Evolutionary conservation across 495 filamentous ascomycete species (phyloP).

Genomic region (Aspergillus conjunctus): DNA sequence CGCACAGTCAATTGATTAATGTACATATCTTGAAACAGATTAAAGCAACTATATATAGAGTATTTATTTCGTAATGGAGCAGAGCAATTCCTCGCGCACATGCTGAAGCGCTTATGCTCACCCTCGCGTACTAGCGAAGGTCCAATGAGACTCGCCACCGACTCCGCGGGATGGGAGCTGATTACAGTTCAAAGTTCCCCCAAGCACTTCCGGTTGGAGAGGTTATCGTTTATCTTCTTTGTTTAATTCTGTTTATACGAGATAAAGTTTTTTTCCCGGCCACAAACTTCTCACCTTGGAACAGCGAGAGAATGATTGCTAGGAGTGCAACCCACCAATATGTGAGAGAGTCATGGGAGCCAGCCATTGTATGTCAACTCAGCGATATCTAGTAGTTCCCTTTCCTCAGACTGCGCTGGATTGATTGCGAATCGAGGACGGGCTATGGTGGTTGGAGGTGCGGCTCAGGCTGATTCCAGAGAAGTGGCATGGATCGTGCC

Average conservation of each 20-base stretch:
- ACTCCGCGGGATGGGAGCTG: neutral
- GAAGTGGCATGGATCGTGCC: conserved; percentile 12
- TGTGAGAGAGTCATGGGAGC: no score
- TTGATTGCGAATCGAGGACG: no score
- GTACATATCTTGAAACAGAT: conserved; percentile 1
- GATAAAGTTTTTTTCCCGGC: neutral
- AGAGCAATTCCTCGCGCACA: conserved; percentile 2
- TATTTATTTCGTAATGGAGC: neutral
- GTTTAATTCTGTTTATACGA: neutral
- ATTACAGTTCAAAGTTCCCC: neutral
- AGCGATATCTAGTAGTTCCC: no score
- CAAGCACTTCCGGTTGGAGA: neutral
- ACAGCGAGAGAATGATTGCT: no score
- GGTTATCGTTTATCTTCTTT: neutral
- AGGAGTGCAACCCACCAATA: no score
- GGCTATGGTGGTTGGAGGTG: neutral
- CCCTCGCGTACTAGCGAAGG: neutral
- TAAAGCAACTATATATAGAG: conserved; percentile 20
- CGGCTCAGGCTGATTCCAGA: neutral
- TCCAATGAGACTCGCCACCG: conserved; percentile 4
- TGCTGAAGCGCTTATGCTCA: conserved; percentile 1
- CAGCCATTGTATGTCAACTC: no score
- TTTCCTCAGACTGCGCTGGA: no score
- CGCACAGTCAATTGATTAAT: neutral
- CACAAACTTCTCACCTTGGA: neutral